Conservation (phyloP, 1,284 basidiomycete species). For the Rhodotorula glutinis region DNA sequence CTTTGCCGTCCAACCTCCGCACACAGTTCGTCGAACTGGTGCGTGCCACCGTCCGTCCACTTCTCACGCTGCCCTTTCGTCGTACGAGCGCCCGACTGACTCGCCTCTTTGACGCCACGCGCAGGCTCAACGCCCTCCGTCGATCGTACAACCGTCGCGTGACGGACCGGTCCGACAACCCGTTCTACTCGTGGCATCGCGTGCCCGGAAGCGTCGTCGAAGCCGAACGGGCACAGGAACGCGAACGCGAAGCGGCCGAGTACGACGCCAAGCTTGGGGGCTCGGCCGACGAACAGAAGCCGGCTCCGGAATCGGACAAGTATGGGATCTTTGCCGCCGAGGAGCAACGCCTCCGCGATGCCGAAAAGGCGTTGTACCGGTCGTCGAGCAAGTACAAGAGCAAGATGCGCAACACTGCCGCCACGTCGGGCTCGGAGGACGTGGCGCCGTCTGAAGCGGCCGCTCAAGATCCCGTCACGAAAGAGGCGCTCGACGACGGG, state of each 20-base stretch:
- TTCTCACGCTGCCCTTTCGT: too few relatives aligned
- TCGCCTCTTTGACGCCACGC: not conserved
- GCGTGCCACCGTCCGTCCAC: not conserved
- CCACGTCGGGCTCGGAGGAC: too few relatives aligned
- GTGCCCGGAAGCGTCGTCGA: conserved; percentile 23
- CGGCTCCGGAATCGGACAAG: conserved; percentile 2
- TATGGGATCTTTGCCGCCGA: conserved; percentile 16
- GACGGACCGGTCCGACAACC: conserved; percentile 22
- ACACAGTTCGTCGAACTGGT: conserved; percentile 31
- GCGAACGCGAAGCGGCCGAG: not conserved
- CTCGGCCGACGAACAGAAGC: not conserved
- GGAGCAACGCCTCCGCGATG: conserved; percentile 15
- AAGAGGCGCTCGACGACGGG: conserved; percentile 21
- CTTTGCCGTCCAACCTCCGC: not conserved
- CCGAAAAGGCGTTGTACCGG: conserved; percentile 8
- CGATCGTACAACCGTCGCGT: conserved; percentile 32
- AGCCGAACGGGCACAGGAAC: conserved; percentile 4
- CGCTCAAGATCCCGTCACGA: conserved; percentile 13
- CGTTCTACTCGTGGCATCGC: conserved; percentile 26
- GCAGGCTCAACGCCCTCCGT: conserved; percentile 27
- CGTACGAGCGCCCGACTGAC: not conserved
- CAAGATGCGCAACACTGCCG: not conserved
- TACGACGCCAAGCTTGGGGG: not conserved
- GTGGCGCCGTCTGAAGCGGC: not conserved
- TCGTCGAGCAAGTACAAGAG: not conserved